A percentile compares a stretch with the other conserved stretches of the same genome.
Conservation (phyloP, 1,284 basidiomycete genomes). For the Pseudozyma pruni region DNA sequence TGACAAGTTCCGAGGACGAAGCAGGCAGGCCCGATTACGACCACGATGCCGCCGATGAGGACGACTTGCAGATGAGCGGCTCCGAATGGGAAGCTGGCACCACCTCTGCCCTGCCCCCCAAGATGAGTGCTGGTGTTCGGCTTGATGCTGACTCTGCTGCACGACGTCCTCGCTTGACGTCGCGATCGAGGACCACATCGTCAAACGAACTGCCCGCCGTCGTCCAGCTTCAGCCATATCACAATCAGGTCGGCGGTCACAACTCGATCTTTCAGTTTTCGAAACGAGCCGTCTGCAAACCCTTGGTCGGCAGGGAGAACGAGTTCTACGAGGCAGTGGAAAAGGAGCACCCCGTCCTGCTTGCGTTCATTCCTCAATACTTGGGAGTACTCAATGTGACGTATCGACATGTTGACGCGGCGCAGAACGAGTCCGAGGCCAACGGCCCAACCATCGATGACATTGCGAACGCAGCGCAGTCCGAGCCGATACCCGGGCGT, state of each 20-base stretch:
- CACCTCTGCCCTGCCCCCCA: neutral
- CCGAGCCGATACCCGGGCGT: neutral
- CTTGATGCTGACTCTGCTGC: constrained; percentile 1
- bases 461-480: neutral
- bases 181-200: constrained; percentile 9
- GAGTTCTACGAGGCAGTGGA: constrained; percentile 98
- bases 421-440: constrained; percentile 7
- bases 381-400: constrained; percentile 98
- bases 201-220: constrained; percentile 50
- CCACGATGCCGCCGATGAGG: constrained; percentile 35
- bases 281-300: constrained; percentile 98
- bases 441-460: neutral
- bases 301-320: constrained; percentile 94
- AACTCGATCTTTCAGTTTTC: constrained; percentile 98
- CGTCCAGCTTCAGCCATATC: constrained; percentile 93
- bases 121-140: neutral
- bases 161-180: constrained; percentile 5
- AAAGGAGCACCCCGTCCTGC: constrained; percentile 85
- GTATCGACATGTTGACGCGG: constrained; percentile 71
- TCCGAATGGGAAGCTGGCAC: constrained; percentile 38
- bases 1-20: constrained; percentile 33
- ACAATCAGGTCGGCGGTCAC: constrained; percentile 97
- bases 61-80: constrained; percentile 47
- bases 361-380: constrained; percentile 94
- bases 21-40: constrained; percentile 9